Conservation (phyloP, 1,139 yeast genomes). For the Suzukiozyma palmioleophila region DNA sequence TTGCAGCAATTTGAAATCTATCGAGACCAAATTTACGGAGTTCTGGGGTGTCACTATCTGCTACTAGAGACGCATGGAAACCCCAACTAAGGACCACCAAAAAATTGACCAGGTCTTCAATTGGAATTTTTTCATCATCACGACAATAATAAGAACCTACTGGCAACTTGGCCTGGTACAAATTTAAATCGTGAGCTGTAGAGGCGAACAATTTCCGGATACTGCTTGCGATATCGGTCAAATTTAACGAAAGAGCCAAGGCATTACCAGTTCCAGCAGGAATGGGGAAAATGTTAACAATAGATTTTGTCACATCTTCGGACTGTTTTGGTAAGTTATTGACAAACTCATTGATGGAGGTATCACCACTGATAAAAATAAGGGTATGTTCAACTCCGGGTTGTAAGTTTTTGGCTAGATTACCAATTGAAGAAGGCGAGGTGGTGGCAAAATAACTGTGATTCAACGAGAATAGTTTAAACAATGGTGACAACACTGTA, state of each 20-base stretch:
- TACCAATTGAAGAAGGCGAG: conserved; percentile 25
- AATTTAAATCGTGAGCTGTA: conserved; percentile 28
- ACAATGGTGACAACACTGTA: conserved; percentile 42
- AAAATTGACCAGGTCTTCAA: conserved; percentile 34
- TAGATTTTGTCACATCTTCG: conserved; percentile 5
- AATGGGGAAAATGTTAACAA: conserved; percentile 39
- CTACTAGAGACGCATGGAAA: conserved; percentile 80
- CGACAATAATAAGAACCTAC: conserved; percentile 27
- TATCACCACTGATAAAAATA: conserved; percentile 77
- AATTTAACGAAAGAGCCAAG: conserved; percentile 57
- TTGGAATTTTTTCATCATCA: conserved; percentile 7
- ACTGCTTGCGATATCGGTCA: conserved; percentile 31
- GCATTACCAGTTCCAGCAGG: conserved; percentile 92
- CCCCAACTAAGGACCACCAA: conserved; percentile 80
- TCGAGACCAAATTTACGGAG: conserved; percentile 59
- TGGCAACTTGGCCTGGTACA: conserved; percentile 56
- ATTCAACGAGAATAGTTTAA: conserved; percentile 28
- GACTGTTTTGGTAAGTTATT: conserved; percentile 37
- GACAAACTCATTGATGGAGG: conserved; percentile 73
- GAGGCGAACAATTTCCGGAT: conserved; percentile 40
- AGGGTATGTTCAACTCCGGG: conserved; percentile 32
- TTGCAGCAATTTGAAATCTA: conserved; percentile 69
- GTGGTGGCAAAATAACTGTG: conserved; percentile 41
- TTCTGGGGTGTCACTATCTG: conserved; percentile 70
- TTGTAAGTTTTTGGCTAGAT: conserved; percentile 28